Evolutionary conservation across 345 rosid genomes (phyloP).

Genomic region (Stellera chamaejasme): DNA sequence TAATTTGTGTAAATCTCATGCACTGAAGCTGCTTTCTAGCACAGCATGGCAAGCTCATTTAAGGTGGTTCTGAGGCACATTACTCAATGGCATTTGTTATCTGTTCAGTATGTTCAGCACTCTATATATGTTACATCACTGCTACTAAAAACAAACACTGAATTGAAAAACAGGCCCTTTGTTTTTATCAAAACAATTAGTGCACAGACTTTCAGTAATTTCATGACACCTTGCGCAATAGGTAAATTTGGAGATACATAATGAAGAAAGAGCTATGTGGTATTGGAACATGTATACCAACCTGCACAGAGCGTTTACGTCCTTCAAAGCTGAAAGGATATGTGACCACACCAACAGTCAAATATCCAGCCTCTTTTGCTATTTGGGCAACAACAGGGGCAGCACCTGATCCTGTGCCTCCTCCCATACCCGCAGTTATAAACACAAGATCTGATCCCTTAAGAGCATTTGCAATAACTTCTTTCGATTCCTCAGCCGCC

Average conservation of each 20-base stretch:
- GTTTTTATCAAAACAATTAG: no score
- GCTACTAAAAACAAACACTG: no score
- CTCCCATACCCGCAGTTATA: conserved; percentile 99
- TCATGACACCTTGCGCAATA: no score
- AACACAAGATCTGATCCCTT: conserved; percentile 99
- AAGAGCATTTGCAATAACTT: conserved; percentile 77
- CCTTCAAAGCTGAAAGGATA: conserved; percentile 99
- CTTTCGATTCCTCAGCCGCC: conserved; percentile 98
- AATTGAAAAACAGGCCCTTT: no score
- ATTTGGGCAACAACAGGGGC: conserved; percentile 97
- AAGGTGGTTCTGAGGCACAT: no score
- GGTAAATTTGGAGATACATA: not conserved
- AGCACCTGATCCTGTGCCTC: conserved; percentile 99
- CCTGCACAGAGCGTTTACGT: conserved; percentile 92
- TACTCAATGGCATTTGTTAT: no score
- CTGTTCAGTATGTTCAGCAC: no score
- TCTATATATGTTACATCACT: no score
- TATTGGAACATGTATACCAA: conserved; percentile 9
- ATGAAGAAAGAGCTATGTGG: not conserved
- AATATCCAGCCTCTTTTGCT: conserved; percentile 82
- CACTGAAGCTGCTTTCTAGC: no score
- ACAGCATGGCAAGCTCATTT: no score
- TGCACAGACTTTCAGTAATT: no score
- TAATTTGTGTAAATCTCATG: no score
- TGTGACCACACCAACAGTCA: conserved; percentile 97